Evolutionary conservation across 805 yeast genomes (phyloP).

Genomic region (Wickerhamomyces queroliae): DNA sequence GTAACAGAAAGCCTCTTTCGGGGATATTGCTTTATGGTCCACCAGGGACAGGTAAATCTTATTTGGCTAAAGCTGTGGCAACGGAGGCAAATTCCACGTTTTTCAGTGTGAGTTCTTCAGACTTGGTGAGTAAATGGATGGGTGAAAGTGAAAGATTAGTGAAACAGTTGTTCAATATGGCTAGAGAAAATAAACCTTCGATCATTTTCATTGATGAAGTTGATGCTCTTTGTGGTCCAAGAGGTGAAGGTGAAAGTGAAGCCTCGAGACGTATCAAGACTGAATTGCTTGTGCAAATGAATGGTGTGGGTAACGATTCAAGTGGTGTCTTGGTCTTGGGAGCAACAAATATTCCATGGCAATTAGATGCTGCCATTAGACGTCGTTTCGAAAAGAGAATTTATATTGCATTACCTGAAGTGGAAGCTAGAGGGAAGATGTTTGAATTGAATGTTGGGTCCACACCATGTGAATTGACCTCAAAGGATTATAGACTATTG

Average conservation of each 20-base stretch:
- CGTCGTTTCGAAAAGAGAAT: conserved; percentile 95
- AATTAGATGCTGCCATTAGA: conserved; percentile 93
- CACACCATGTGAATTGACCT: conserved; percentile 74
- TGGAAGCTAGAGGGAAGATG: conserved; percentile 89
- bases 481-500: conserved; percentile 67
- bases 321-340: conserved; percentile 91
- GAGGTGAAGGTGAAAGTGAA: conserved; percentile 97
- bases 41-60: conserved; percentile 98
- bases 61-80: conserved; percentile 95
- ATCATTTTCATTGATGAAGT: conserved; percentile 97
- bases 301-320: conserved; percentile 96
- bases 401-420: conserved; percentile 91
- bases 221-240: conserved; percentile 95
- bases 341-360: conserved; percentile 99
- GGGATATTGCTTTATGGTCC: conserved; percentile 89
- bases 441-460: conserved; percentile 89
- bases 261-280: conserved; percentile 95
- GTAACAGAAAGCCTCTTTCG: conserved; percentile 87
- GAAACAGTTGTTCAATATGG: conserved; percentile 91
- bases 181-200: conserved; percentile 92
- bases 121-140: conserved; percentile 98
- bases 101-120: conserved; percentile 93
- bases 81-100: conserved; percentile 97
- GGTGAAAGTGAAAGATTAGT: conserved; percentile 97
- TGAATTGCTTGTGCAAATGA: conserved; percentile 94